Percentiles rank a stretch among this genome's conserved stretches.
Evolutionary conservation across 345 rosid species (phyloP).

Genomic region (Anacardium occidentale): DNA sequence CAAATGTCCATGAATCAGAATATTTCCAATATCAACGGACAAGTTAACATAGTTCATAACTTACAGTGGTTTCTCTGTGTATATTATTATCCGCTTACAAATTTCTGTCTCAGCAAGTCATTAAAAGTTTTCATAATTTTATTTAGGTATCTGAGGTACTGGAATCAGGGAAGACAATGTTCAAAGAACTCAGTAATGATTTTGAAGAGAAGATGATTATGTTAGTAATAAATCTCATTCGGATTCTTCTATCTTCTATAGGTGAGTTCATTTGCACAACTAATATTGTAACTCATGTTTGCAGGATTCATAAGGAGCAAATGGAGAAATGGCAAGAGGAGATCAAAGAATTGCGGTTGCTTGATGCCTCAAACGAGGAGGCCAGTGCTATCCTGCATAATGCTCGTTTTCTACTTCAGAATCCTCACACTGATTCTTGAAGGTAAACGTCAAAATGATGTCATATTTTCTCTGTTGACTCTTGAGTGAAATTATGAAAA

Average conservation of each 20-base stretch:
- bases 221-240: slow-evolving; percentile 38
- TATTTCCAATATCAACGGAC: slow-evolving; percentile 2
- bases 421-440: slow-evolving; percentile 49
- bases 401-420: slow-evolving; percentile 65
- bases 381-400: slow-evolving; percentile 52
- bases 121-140: neutral
- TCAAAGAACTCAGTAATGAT: slow-evolving; percentile 71
- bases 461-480: neutral
- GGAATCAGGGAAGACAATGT: slow-evolving; percentile 73
- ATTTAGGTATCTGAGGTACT: slow-evolving; percentile 71
- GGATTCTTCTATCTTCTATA: neutral
- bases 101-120: neutral
- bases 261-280: neutral
- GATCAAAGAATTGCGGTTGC: slow-evolving; percentile 64
- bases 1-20: neutral
- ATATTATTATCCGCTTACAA: neutral
- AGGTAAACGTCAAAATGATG: slow-evolving; percentile 29
- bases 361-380: slow-evolving; percentile 82
- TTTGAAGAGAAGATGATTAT: slow-evolving; percentile 69
- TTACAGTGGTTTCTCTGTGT: neutral
- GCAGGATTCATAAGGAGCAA: slow-evolving; percentile 78
- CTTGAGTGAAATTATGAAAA: neutral
- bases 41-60: neutral
- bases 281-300: neutral
- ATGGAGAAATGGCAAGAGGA: slow-evolving; percentile 89